phyloP scores from a whole-genome alignment of 805 yeast genomes.

The Saturnispora gosingensis region DNA sequence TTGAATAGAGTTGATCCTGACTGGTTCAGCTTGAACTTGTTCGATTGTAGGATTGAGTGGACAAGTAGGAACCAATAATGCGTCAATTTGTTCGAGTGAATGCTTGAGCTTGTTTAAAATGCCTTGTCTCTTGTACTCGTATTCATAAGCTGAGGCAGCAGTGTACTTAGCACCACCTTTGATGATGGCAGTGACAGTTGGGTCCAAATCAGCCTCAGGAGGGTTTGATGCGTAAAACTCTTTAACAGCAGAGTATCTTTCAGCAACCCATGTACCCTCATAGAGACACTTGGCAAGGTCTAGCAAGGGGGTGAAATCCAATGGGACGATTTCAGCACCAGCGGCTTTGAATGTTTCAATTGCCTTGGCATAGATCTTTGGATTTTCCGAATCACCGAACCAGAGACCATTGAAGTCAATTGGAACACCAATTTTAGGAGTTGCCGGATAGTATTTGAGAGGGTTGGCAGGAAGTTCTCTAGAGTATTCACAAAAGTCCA shows the following conservation, averaged over 20 bases:
- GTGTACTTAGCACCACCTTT: slow-evolving; percentile 66
- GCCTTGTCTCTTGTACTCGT: slow-evolving; percentile 78
- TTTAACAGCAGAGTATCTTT: slow-evolving; percentile 76
- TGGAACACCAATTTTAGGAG: slow-evolving; percentile 73
- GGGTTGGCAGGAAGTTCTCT: slow-evolving; percentile 66
- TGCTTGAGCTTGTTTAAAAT: slow-evolving; percentile 57
- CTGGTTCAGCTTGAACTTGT: slow-evolving; percentile 68
- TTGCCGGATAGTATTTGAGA: slow-evolving; percentile 43
- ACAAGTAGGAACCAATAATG: slow-evolving; percentile 83
- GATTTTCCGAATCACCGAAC: slow-evolving; percentile 77
- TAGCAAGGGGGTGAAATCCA: slow-evolving; percentile 68
- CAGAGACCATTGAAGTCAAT: slow-evolving; percentile 47
- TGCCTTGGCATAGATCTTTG: slow-evolving; percentile 54
- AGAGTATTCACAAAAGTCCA: slow-evolving; percentile 65
- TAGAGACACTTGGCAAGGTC: slow-evolving; percentile 81
- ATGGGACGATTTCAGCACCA: slow-evolving; percentile 50
- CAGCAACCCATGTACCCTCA: slow-evolving; percentile 99
- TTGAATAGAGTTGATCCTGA: slow-evolving; percentile 76
- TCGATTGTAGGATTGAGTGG: slow-evolving; percentile 83
- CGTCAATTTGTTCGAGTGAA: slow-evolving; percentile 55
- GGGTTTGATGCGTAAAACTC: slow-evolving; percentile 66
- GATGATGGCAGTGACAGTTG: slow-evolving; percentile 71
- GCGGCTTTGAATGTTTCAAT: slow-evolving; percentile 41
- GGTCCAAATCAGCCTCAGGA: slow-evolving; percentile 65
- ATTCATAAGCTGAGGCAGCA: slow-evolving; percentile 79